Evolutionary conservation across 768 basidiomycete species (phyloP).

Genomic region (Phylloporus sp.): DNA sequence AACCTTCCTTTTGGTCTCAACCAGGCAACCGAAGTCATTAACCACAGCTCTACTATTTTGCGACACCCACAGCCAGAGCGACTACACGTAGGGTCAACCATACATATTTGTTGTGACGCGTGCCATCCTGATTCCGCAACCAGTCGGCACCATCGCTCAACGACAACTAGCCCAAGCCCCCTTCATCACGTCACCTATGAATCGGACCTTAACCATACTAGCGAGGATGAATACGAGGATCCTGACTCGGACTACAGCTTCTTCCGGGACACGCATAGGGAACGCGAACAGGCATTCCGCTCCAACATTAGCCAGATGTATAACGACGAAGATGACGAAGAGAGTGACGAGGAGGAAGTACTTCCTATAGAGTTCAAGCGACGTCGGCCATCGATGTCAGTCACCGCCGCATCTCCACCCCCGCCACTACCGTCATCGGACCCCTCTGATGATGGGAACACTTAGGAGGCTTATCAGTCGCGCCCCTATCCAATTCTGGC

Average conservation of each 20-base stretch:
- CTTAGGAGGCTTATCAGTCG: slow-evolving; percentile 6
- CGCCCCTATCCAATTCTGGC: slow-evolving; percentile 11
- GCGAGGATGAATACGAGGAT: slow-evolving; percentile 31
- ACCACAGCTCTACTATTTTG: slow-evolving; percentile 13
- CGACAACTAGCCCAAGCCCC: slow-evolving; percentile 39
- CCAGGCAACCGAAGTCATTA: slow-evolving; percentile 22
- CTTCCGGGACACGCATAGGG: slow-evolving; percentile 29
- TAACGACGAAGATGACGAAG: slow-evolving; percentile 30
- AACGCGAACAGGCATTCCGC: slow-evolving; percentile 23
- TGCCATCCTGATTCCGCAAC: slow-evolving; percentile 20
- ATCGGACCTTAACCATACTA: slow-evolving; percentile 28
- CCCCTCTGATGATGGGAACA: slow-evolving; percentile 13
- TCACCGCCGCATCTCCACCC: slow-evolving; percentile 25
- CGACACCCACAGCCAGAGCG: slow-evolving; percentile 34
- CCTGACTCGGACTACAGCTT: slow-evolving; percentile 34
- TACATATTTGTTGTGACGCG: slow-evolving; percentile 24
- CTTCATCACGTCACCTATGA: slow-evolving; percentile 34
- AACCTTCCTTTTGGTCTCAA: slow-evolving; percentile 34
- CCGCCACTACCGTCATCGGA: slow-evolving; percentile 16
- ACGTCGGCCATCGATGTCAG: slow-evolving; percentile 31
- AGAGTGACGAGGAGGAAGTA: slow-evolving; percentile 36
- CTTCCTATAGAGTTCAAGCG: slow-evolving; percentile 34
- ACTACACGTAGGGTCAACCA: slow-evolving; percentile 15
- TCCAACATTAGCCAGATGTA: slow-evolving; percentile 34
- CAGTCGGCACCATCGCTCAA: slow-evolving; percentile 26